Base-by-base conservation (phyloP, 176 grass and related monocot species). In the Oryza rufipogon region DNA sequence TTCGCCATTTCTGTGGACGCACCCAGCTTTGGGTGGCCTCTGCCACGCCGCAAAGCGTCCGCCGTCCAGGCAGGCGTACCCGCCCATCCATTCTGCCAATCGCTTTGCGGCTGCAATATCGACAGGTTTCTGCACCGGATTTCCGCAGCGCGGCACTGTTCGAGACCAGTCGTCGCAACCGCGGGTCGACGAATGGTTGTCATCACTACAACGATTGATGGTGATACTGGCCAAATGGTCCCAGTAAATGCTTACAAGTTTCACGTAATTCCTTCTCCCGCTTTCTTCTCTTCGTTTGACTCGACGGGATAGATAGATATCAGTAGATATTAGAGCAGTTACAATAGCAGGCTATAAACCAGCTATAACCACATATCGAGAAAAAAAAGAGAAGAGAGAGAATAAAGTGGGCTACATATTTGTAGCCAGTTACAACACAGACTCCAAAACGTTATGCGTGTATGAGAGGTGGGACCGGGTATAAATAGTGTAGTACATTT, bases 1-100 rank as follows among this genome's bases (percentile, higher is more conserved):
- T 10, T 6, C 30, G 74, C 39, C 80, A 10, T 79, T 71, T 87
- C 69, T 42, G 63, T 87, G 89, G 89, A 75, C 84, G 84, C 38
- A n/a, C 69, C 3, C 74, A 73, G 30, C 69, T 64, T 65, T 23
- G 22, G 51, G 85, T 80, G 80, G 80, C 68, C 63, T 26, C 30
- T 9, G 32, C n/a, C 11, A 33, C 26, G 46, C 79, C 68, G 32
- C 79, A 6, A 32, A 68, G 22, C 77, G 5, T 19, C 14, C 42
- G 8, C 63, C 32, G 5, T 51, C 71, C 74, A 72, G 42, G 68
- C 74, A 72, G 32, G 68, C 33, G 2, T 17, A 7, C 28, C 28
- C 19, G n/a, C 54, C 52, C 52, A 58, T 58, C 52, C 54, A 49
- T 49, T 15, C 13, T 3, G 13, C 15, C 47, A 41, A 17, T 0